Conservation (phyloP, 2,329 filamentous ascomycete species). For the Scolecobasidium constrictum region DNA sequence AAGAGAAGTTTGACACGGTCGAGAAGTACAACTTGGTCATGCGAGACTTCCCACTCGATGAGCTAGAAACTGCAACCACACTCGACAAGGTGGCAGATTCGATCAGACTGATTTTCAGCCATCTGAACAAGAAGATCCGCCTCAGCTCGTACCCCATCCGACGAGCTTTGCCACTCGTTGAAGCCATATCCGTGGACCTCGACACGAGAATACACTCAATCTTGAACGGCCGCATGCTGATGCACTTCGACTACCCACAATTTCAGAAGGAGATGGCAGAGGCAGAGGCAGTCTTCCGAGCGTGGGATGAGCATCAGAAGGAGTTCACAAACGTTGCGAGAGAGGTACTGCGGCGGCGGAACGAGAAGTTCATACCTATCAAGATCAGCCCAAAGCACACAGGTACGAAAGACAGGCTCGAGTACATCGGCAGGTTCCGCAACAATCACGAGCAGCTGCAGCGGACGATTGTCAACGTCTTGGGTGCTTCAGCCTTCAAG, state of each 20-base stretch:
- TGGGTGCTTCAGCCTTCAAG: constrained; percentile 56
- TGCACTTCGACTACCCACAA: constrained; percentile 85
- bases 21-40: constrained; percentile 99
- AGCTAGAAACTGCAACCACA: constrained; percentile 84
- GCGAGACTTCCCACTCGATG: constrained; percentile 94
- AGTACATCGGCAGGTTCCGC: constrained; percentile 89
- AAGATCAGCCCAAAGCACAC: constrained; percentile 84
- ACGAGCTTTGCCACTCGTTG: constrained; percentile 84
- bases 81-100: constrained; percentile 82
- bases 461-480: constrained; percentile 91
- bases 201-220: constrained; percentile 77
- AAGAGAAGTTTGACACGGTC: constrained; percentile 90
- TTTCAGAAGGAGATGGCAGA: constrained; percentile 78
- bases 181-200: constrained; percentile 89
- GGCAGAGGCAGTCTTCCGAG: constrained; percentile 74
- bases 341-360: constrained; percentile 83
- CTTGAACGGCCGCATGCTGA: constrained; percentile 74
- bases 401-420: constrained; percentile 79
- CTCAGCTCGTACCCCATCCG: constrained; percentile 93
- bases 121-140: constrained; percentile 95
- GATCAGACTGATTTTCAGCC: constrained; percentile 77
- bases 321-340: constrained; percentile 97
- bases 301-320: constrained; percentile 93
- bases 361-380: constrained; percentile 98
- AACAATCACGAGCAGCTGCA: constrained; percentile 97